A percentile compares a stretch with the other conserved stretches of the same genome.
phyloP scores from a whole-genome alignment of 192 early-diverging fungal genomes.

The Backusella liffmaniae region DNA sequence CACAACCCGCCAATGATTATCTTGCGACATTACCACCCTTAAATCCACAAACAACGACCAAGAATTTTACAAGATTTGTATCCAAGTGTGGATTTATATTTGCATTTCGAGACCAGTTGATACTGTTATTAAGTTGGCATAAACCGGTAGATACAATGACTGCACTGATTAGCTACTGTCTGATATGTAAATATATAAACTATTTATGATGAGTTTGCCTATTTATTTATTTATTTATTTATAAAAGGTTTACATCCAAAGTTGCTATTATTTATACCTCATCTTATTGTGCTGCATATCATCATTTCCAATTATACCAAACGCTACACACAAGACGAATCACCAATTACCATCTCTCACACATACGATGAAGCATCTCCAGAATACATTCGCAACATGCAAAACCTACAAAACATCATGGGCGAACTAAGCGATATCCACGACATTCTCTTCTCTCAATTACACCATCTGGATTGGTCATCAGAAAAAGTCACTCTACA shows the following conservation, averaged over 20 bases:
- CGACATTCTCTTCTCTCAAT: slow-evolving; percentile 38
- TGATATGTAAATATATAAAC: slow-evolving; percentile 42
- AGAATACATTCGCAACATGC: slow-evolving; percentile 66
- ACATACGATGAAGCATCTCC: slow-evolving; percentile 39
- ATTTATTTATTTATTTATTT: not conserved
- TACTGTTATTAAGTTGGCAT: slow-evolving; percentile 68
- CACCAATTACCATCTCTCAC: not conserved
- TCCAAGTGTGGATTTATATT: slow-evolving; percentile 63
- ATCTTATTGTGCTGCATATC: not conserved
- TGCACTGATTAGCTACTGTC: slow-evolving; percentile 47
- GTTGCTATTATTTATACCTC: slow-evolving; percentile 8
- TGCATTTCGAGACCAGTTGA: slow-evolving; percentile 56
- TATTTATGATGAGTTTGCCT: not conserved
- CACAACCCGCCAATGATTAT: slow-evolving; percentile 44
- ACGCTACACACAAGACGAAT: not conserved
- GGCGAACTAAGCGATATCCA: slow-evolving; percentile 52
- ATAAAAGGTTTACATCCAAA: slow-evolving; percentile 8
- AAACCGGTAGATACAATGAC: slow-evolving; percentile 61
- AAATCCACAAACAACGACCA: slow-evolving; percentile 63
- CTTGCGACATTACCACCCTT: slow-evolving; percentile 35
- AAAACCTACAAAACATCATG: slow-evolving; percentile 81
- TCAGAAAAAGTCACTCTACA: slow-evolving; percentile 41
- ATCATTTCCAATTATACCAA: not conserved
- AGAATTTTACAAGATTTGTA: slow-evolving; percentile 70
- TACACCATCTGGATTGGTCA: slow-evolving; percentile 50